Evolutionary conservation across 1,139 yeast genomes (phyloP).

Genomic region (Taiozyma onychis): DNA sequence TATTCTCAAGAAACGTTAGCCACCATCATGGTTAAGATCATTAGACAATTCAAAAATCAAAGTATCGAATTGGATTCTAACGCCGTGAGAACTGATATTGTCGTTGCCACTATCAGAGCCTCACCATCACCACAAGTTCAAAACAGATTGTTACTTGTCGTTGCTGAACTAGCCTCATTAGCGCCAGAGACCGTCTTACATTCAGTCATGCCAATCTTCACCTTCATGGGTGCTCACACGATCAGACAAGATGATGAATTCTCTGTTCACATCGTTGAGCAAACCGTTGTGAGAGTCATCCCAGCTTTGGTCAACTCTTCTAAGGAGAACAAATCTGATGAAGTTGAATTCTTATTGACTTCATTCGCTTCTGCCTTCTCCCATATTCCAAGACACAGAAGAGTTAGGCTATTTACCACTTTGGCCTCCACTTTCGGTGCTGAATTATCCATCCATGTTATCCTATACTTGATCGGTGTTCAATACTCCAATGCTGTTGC

Average conservation of each 20-base stretch:
- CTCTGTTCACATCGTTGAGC: slow-evolving; percentile 87
- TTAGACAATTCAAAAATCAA: slow-evolving; percentile 43
- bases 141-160: slow-evolving; percentile 75
- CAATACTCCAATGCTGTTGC: slow-evolving; percentile 55
- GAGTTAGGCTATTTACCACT: slow-evolving; percentile 78
- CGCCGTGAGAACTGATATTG: slow-evolving; percentile 77
- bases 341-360: slow-evolving; percentile 76
- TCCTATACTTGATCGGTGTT: slow-evolving; percentile 74
- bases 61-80: slow-evolving; percentile 48
- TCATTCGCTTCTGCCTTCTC: slow-evolving; percentile 91
- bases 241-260: slow-evolving; percentile 95
- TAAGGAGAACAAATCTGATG: slow-evolving; percentile 45
- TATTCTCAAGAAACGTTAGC: slow-evolving; percentile 91
- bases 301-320: slow-evolving; percentile 80
- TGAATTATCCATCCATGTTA: slow-evolving; percentile 58
- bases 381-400: slow-evolving; percentile 94
- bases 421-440: slow-evolving; percentile 76
- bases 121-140: slow-evolving; percentile 94
- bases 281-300: slow-evolving; percentile 82
- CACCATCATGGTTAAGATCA: slow-evolving; percentile 72
- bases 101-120: slow-evolving; percentile 85
- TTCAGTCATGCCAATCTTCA: slow-evolving; percentile 97
- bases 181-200: slow-evolving; percentile 91
- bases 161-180: slow-evolving; percentile 80
- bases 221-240: slow-evolving; percentile 98